These are phyloP conservation scores for Solanum aculeatissimum DNA, from an alignment of 305 asterid genomes.

Conservation along the genomic window DNA sequence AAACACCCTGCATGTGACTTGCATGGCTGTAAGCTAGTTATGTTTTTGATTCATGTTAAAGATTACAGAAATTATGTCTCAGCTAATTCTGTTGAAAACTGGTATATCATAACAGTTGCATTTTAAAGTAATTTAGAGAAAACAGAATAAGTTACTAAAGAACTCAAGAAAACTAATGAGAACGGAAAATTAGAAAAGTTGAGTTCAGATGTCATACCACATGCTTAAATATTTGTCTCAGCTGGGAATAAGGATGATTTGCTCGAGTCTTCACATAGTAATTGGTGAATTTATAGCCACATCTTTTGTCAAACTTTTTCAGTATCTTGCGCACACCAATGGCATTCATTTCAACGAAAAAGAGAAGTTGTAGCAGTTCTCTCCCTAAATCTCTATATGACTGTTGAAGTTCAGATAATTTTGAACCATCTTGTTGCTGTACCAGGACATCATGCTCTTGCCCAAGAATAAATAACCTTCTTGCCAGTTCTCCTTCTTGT, in stretches of 20 bases:
- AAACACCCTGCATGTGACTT: constrained; percentile 44
- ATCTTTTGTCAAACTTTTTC: constrained; percentile 78
- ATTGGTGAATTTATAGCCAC: constrained; percentile 61
- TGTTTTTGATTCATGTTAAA: neutral
- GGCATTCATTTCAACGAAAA: constrained; percentile 61
- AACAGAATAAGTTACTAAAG: neutral
- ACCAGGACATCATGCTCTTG: constrained; percentile 35
- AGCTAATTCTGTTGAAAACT: neutral
- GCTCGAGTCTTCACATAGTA: constrained; percentile 83
- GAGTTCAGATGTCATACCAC: constrained; percentile 36
- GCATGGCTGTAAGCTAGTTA: neutral
- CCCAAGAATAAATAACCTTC: constrained; percentile 36
- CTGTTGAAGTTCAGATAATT: constrained; percentile 33
- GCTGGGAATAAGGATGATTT: constrained; percentile 81
- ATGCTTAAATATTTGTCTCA: constrained; percentile 69
- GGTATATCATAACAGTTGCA: neutral
- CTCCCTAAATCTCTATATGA: constrained; percentile 49
- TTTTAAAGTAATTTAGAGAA: neutral
- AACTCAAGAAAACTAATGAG: neutral
- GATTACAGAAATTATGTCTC: neutral
- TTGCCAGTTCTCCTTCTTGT: constrained; percentile 63
- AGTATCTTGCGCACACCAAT: constrained; percentile 66
- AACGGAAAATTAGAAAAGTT: neutral
- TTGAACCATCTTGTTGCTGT: constrained; percentile 21
- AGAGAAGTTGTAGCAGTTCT: constrained; percentile 48